Evolutionary conservation across 139 green algal species (phyloP), one percentile per base, ranked within the genome.

Genomic region (Yamagishiella unicocca): DNA sequence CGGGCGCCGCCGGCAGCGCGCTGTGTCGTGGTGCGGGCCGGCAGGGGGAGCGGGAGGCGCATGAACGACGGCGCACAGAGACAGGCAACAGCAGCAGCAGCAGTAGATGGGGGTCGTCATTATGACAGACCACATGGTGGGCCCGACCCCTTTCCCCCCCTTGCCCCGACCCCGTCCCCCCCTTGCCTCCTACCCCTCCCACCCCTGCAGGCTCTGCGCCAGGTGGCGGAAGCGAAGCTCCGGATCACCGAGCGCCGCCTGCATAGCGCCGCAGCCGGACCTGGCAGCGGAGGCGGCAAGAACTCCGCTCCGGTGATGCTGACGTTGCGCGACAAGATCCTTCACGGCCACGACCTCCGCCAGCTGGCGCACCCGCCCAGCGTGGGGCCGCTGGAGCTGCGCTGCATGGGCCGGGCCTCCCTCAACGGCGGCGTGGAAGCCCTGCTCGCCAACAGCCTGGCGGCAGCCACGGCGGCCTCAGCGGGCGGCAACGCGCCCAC

Each of bases 161-260:
- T 58, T 17, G 17, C 17, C 50, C 17, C n/a, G n/a, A n/a, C n/a
- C n/a, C n/a, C n/a, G n/a, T n/a, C n/a, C n/a, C n/a, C n/a, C n/a
- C n/a, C n/a, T n/a, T n/a, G n/a, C n/a, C n/a, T n/a, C n/a, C n/a
- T n/a, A n/a, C n/a, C n/a, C n/a, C n/a, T n/a, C n/a, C 29, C 38
- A 33, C 67, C 67, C 33, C 35, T 38, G 7, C 78, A 90, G 87
- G 79, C 74, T 1, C 73, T 90, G 37, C 80, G 87, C 17, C 72
- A 80, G 77, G 55, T 90, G 8, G 87, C 87, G 2, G 71, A 73
- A 29, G 81, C 84, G 14, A 90, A 90, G 73, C 46, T 88, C 7
- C 83, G 83, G 25, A 82, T 90, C 55, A 90, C 79, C 2, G 62
- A 85, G 58, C n/a, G 40, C 22, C 84, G 78, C 24, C 45, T 90